Conservation (phyloP, 495 filamentous ascomycete genomes). For the Neurospora sp. region DNA sequence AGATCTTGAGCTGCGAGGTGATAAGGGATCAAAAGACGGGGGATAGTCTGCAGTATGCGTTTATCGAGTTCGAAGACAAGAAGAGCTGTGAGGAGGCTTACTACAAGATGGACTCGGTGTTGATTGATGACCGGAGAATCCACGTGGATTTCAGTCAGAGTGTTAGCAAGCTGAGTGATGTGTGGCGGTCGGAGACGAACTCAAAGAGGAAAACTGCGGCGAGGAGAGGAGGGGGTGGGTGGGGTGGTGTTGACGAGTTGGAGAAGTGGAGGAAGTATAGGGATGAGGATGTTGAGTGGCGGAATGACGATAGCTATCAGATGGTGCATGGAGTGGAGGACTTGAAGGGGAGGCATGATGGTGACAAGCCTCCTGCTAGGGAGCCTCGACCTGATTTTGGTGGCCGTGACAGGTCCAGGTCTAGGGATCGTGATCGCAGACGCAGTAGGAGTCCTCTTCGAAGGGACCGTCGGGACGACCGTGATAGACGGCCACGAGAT, state of each 20-base stretch:
- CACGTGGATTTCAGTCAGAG: constrained; percentile 98
- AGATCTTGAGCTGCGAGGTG: constrained; percentile 90
- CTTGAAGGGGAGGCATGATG: constrained; percentile 37
- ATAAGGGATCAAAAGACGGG: constrained; percentile 91
- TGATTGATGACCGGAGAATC: constrained; percentile 96
- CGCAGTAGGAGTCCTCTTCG: constrained; percentile 2
- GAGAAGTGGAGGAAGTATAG: constrained; percentile 90
- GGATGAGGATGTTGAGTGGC: constrained; percentile 47
- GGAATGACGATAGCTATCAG: constrained; percentile 46
- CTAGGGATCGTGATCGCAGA: constrained; percentile 8
- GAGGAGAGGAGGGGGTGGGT: constrained; percentile 61
- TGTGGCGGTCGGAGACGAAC: constrained; percentile 84
- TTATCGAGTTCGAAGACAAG: constrained; percentile 92
- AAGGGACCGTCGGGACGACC: constrained; percentile 4
- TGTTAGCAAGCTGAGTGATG: constrained; percentile 81
- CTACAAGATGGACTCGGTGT: constrained; percentile 93
- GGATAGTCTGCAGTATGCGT: constrained; percentile 94
- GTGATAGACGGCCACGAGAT: neutral
- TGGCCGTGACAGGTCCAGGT: constrained; percentile 5
- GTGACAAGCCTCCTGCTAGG: constrained; percentile 8
- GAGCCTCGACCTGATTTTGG: constrained; percentile 1
- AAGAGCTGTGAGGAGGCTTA: constrained; percentile 91
- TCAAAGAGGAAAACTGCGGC: constrained; percentile 56
- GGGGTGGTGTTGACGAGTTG: constrained; percentile 76
- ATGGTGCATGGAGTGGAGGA: constrained; percentile 81